Evolutionary conservation across 1,139 yeast genomes (phyloP).

Genomic region (Ashbya aceris): DNA sequence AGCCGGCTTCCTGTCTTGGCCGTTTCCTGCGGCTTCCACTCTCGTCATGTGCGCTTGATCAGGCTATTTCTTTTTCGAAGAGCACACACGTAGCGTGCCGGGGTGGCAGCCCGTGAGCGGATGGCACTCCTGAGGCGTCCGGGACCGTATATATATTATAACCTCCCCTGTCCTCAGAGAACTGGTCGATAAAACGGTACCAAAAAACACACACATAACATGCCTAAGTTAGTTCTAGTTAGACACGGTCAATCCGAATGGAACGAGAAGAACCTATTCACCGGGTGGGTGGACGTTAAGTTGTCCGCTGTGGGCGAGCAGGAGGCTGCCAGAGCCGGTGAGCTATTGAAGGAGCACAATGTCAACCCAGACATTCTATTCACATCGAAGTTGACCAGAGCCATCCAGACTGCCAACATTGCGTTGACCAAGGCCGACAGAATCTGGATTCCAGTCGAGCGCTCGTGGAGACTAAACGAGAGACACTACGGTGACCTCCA

Average conservation of each 20-base stretch:
- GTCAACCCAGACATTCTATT: constrained; percentile 78
- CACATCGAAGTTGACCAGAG: constrained; percentile 90
- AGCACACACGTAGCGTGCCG: no score
- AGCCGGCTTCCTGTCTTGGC: not conserved
- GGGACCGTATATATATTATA: no score
- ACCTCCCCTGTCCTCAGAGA: no score
- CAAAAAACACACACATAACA: constrained; percentile 20
- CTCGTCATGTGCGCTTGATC: no score
- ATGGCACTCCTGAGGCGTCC: no score
- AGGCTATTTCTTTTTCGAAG: no score
- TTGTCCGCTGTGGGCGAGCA: constrained; percentile 76
- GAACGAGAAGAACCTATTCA: constrained; percentile 96
- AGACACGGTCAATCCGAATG: constrained; percentile 99
- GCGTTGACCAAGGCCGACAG: constrained; percentile 87
- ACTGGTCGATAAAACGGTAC: no score
- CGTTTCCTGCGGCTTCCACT: not conserved
- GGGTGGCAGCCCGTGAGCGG: no score
- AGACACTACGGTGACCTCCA: constrained; percentile 99
- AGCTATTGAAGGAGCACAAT: constrained; percentile 78
- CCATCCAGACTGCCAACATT: constrained; percentile 95
- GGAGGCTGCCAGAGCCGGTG: constrained; percentile 94
- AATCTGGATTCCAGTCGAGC: constrained; percentile 83
- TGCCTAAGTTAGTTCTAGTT: constrained; percentile 68
- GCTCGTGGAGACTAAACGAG: constrained; percentile 97
- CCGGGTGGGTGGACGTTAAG: constrained; percentile 97